phyloP scores from a whole-genome alignment of 345 rosid species.

The Salix arbutifolia region DNA sequence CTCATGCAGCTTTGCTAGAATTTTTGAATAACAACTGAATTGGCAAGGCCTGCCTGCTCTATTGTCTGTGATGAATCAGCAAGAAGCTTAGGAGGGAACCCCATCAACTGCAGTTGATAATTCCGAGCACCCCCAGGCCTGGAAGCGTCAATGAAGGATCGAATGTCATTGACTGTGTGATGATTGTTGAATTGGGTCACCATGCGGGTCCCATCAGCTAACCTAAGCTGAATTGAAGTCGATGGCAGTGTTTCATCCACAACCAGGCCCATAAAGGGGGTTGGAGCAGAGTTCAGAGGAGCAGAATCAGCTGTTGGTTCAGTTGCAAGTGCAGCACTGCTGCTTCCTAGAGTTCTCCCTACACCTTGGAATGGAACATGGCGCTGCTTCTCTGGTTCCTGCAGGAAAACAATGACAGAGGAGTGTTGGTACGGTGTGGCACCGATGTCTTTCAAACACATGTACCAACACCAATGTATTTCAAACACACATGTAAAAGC shows the following conservation, averaged over 20 bases:
- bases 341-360: slow-evolving; percentile 89
- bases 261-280: slow-evolving; percentile 35
- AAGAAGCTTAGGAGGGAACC: slow-evolving; percentile 91
- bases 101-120: slow-evolving; percentile 86
- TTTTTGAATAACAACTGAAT: slow-evolving; percentile 84
- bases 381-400: slow-evolving; percentile 71
- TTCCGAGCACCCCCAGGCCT: slow-evolving; percentile 51
- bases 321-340: slow-evolving; percentile 34
- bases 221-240: slow-evolving; percentile 79
- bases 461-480: background rate
- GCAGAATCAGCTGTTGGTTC: slow-evolving; percentile 24
- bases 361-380: slow-evolving; percentile 74
- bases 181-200: slow-evolving; percentile 62
- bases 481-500: background rate
- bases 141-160: slow-evolving; percentile 55
- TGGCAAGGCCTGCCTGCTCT: slow-evolving; percentile 76
- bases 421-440: background rate
- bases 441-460: background rate
- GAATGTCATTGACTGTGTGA: slow-evolving; percentile 65
- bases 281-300: slow-evolving; percentile 31
- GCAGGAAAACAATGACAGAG: slow-evolving; percentile 12
- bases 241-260: slow-evolving; percentile 65
- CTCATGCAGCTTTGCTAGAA: slow-evolving; percentile 31
- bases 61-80: slow-evolving; percentile 54
- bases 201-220: slow-evolving; percentile 82